Conservation (phyloP, 2,329 filamentous ascomycete species). For the Lachnellula occidentalis region DNA sequence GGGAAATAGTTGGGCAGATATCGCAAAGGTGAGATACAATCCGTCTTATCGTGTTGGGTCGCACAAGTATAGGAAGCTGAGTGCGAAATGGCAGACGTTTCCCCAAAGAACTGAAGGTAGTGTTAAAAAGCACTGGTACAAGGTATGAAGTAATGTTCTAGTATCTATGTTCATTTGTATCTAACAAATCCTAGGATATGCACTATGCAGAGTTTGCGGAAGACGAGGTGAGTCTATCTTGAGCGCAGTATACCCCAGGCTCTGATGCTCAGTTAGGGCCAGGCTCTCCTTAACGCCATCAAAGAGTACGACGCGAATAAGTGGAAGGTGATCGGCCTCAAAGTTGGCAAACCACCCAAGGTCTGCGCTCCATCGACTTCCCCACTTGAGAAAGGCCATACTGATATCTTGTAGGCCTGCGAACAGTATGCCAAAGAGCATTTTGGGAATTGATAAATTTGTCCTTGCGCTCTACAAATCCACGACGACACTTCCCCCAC, state of each 20-base stretch:
- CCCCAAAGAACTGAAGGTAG: conserved; percentile 91
- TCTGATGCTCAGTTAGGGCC: conserved; percentile 30
- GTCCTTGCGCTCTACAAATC: not conserved
- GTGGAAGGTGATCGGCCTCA: conserved; percentile 95
- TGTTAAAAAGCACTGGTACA: conserved; percentile 99
- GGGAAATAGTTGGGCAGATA: conserved; percentile 94
- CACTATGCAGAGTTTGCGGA: conserved; percentile 98
- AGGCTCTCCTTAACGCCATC: conserved; percentile 80
- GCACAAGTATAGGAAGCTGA: conserved; percentile 22
- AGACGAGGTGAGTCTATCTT: conserved; percentile 65
- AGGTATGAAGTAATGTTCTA: conserved; percentile 47
- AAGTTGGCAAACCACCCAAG: conserved; percentile 97
- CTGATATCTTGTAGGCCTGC: conserved; percentile 53
- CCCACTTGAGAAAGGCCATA: not conserved
- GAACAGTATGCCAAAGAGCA: conserved; percentile 96
- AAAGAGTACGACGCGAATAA: conserved; percentile 99
- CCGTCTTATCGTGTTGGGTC: conserved; percentile 2
- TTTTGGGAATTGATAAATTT: conserved; percentile 44
- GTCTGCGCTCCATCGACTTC: conserved; percentile 37
- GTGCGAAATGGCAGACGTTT: conserved; percentile 59
- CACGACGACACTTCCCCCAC: not conserved
- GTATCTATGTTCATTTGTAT: not conserved
- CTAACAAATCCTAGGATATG: conserved; percentile 67
- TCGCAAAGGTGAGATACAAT: conserved; percentile 70
- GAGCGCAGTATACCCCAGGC: conserved; percentile 6